phyloP scores from a whole-genome alignment of 345 rosid species.

The Brassica carinata region DNA sequence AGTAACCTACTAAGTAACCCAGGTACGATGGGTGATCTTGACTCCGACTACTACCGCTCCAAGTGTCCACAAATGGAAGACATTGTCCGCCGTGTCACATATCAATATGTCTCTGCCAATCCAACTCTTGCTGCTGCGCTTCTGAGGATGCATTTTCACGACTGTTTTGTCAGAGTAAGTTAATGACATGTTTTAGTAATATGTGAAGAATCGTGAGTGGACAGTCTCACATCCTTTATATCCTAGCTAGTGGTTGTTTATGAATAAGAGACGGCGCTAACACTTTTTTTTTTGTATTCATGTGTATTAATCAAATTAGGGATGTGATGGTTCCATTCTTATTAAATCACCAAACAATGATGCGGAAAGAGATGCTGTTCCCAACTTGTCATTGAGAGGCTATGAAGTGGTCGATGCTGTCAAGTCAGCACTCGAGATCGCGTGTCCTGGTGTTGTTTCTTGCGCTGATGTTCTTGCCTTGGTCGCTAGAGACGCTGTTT shows the following conservation, averaged over 20 bases:
- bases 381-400: conserved; percentile 50
- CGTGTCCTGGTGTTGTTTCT: conserved; percentile 56
- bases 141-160: conserved; percentile 58
- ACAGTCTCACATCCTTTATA: background rate
- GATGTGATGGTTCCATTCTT: conserved; percentile 61
- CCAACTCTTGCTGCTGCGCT: conserved; percentile 52
- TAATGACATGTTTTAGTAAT: background rate
- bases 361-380: conserved; percentile 50
- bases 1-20: background rate
- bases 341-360: conserved; percentile 43
- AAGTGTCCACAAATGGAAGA: conserved; percentile 48
- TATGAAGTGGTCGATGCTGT: conserved; percentile 51
- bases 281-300: background rate
- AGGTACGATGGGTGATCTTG: background rate
- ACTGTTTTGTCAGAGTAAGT: conserved; percentile 56
- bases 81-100: conserved; percentile 34
- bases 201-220: background rate
- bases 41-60: conserved; percentile 36
- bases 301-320: conserved; percentile 29
- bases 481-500: conserved; percentile 64
- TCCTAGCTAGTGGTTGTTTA: background rate
- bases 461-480: conserved; percentile 64
- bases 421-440: conserved; percentile 44
- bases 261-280: background rate
- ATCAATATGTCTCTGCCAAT: conserved; percentile 34